Evolutionary conservation across 345 rosid genomes (phyloP), one percentile per base, ranked within the genome.

Genomic region (Populus euphratica): DNA sequence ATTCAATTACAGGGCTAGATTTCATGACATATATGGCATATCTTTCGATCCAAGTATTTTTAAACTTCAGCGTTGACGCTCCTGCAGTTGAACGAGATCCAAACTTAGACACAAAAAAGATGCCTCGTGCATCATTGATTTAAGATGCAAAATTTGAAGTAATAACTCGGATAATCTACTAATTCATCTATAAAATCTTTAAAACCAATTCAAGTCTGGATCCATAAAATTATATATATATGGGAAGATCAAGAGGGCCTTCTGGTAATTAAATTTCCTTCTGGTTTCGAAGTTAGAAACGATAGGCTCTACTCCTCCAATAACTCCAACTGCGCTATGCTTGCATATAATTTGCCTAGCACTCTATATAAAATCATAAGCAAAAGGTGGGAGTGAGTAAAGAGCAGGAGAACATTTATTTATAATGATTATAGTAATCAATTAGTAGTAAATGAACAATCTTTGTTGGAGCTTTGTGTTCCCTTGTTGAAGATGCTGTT

Each of bases 381-480:
- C 33, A 6, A 72, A 21, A 74, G 69, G 75, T 43, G 79, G 81
- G 21, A 36, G 49, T 47, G 36, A n/a, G 62, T 23, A 11, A 52
- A 20, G 35, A 14, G 33, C 33, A 72, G 66, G 8, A 36, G 43
- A 80, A 68, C 74, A 65, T 69, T 52, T 49, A 65, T 69, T 52
- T 41, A 75, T 63, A 79, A 83, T 78, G 83, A 81, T 78, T 73
- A 70, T 39, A 76, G 74, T 73, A 79, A 85, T 81, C 81, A 85
- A 47, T 47, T 47, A 83, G 80, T 78, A 83, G 76, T 68, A 78
- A 71, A 73, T 76, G 78, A 82, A 86, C 73, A 80, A 81, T 86
- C 75, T 76, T 76, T 64, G 80, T 52, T 78, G 79, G 74, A 35
- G 68, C 68, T 73, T 61, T 14, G 47, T 70, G 74, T 65, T 78